phyloP scores from a whole-genome alignment of 495 filamentous ascomycete species.

The Aspergillus ellipticus region DNA sequence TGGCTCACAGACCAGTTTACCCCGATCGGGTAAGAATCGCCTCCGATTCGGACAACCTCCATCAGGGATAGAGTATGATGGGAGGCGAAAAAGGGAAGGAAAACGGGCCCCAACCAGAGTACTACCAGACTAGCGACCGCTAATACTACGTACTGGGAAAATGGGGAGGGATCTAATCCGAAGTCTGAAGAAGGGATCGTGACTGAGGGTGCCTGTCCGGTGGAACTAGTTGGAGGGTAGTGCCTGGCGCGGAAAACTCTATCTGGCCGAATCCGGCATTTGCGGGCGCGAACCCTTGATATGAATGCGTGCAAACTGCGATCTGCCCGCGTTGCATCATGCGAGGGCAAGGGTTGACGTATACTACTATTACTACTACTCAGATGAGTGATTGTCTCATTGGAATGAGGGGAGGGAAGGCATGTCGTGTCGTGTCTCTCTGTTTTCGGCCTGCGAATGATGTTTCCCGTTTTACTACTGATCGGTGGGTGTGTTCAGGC shows the following conservation, averaged over 20 bases:
- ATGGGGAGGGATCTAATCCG: background rate
- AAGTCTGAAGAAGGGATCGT: constrained; percentile 2
- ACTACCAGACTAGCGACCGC: background rate
- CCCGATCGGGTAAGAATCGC: constrained; percentile 1
- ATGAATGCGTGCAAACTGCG: background rate
- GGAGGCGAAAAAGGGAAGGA: background rate
- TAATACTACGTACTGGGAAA: too few relatives aligned
- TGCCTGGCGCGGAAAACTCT: constrained; percentile 24
- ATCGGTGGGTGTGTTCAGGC: too few relatives aligned
- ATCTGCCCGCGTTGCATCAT: constrained; percentile 10
- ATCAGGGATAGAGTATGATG: background rate
- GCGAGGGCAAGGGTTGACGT: background rate
- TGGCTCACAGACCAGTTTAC: background rate
- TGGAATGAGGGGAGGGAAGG: too few relatives aligned
- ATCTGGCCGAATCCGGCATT: constrained; percentile 23
- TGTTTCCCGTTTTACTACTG: too few relatives aligned
- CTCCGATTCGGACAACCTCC: background rate
- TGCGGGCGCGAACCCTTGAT: constrained; percentile 8
- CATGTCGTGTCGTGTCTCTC: too few relatives aligned
- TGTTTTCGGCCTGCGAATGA: too few relatives aligned
- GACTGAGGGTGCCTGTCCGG: background rate
- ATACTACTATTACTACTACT: too few relatives aligned
- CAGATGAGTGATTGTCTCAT: background rate
- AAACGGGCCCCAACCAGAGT: background rate
- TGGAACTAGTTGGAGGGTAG: constrained; percentile 3